These are phyloP conservation scores for Zygosaccharomyces sapae DNA, from an alignment of 1,139 yeast species.

Conservation along the genomic window DNA sequence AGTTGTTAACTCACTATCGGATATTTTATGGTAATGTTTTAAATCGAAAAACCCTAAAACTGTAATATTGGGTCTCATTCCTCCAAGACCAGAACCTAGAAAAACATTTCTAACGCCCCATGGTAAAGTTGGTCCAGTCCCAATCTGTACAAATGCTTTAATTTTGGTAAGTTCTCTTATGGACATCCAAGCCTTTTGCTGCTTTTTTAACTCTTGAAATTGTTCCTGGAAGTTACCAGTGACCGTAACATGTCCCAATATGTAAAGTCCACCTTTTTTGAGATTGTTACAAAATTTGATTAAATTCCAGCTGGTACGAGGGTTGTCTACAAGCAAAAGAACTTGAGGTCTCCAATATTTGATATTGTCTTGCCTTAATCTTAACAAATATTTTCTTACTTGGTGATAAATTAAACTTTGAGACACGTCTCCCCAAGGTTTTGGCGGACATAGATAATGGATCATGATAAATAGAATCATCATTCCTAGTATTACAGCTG, in stretches of 20 bases:
- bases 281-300: constrained; percentile 91
- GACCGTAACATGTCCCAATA: constrained; percentile 83
- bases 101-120: constrained; percentile 97
- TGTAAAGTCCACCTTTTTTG: constrained; percentile 90
- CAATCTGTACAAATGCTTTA: constrained; percentile 91
- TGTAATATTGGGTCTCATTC: constrained; percentile 94
- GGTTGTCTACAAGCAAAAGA: constrained; percentile 79
- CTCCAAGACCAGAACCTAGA: constrained; percentile 91
- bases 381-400: constrained; percentile 79
- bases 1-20: constrained; percentile 4
- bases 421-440: constrained; percentile 96
- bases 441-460: constrained; percentile 89
- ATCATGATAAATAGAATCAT: constrained; percentile 66
- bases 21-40: constrained; percentile 14
- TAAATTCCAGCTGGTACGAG: constrained; percentile 84
- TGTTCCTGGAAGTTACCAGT: constrained; percentile 53
- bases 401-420: constrained; percentile 92
- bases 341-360: constrained; percentile 98
- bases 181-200: constrained; percentile 76
- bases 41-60: constrained; percentile 79
- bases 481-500: constrained; percentile 64
- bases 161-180: constrained; percentile 71
- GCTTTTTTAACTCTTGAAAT: constrained; percentile 63
- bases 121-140: constrained; percentile 77
- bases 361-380: constrained; percentile 84